These are phyloP conservation scores for Saccharomycopsis guyanensis DNA, from an alignment of 805 yeast species.

Conservation along the genomic window DNA sequence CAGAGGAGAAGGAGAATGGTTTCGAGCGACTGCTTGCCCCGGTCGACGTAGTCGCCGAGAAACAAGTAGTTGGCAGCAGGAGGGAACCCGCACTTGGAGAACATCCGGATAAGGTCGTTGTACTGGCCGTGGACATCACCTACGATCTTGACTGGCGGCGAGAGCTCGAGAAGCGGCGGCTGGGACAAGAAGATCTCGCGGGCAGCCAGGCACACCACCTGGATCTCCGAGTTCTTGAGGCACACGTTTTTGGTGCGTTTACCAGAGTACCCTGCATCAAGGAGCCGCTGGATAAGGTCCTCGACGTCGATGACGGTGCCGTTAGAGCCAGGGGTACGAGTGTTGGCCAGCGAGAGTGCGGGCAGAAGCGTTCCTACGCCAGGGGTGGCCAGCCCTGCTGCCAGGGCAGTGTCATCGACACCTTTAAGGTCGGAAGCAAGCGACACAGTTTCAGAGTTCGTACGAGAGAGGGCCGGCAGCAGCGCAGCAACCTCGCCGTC, in stretches of 20 bases:
- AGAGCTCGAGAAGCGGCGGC: constrained; percentile 80
- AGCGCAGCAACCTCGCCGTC: not conserved
- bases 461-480: constrained; percentile 4
- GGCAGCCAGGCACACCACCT: constrained; percentile 77
- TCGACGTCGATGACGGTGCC: constrained; percentile 50
- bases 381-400: constrained; percentile 9
- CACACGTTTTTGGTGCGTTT: constrained; percentile 87
- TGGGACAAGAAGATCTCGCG: constrained; percentile 85
- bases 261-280: constrained; percentile 95
- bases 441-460: constrained; percentile 15
- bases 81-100: constrained; percentile 95
- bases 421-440: constrained; percentile 9
- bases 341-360: constrained; percentile 9
- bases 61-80: constrained; percentile 89
- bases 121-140: constrained; percentile 98
- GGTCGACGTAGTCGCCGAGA: constrained; percentile 93
- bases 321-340: constrained; percentile 5
- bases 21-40: constrained; percentile 94
- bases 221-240: constrained; percentile 82
- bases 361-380: constrained; percentile 10
- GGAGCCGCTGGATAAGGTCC: constrained; percentile 78
- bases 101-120: constrained; percentile 80
- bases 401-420: not conserved
- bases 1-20: constrained; percentile 82
- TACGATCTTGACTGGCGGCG: constrained; percentile 73